phyloP scores from a whole-genome alignment of 805 yeast genomes.

The Lachancea kluyveri region DNA sequence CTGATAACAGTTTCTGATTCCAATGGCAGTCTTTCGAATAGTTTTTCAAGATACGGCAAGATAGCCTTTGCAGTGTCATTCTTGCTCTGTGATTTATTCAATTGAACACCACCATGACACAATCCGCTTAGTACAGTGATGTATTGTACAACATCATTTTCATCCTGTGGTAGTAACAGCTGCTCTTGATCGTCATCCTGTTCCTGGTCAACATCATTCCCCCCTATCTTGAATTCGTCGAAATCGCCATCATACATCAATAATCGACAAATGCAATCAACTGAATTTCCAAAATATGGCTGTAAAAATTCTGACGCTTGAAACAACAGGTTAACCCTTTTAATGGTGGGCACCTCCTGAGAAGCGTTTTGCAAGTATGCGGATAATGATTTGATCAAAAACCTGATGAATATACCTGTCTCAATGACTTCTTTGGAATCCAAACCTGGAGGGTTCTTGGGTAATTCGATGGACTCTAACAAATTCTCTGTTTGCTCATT shows the following conservation, averaged over 20 bases:
- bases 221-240: constrained; percentile 5
- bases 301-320: constrained; percentile 31
- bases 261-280: constrained; percentile 21
- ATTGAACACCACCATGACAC: constrained; percentile 23
- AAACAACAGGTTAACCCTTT: constrained; percentile 16
- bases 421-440: constrained; percentile 15
- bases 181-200: constrained; percentile 8
- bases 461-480: constrained; percentile 26
- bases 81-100: constrained; percentile 20
- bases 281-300: constrained; percentile 20
- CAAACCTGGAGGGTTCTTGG: constrained; percentile 13
- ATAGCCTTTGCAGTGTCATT: constrained; percentile 15
- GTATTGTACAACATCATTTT: constrained; percentile 19
- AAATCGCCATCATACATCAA: constrained; percentile 21
- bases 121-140: constrained; percentile 26
- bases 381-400: constrained; percentile 22
- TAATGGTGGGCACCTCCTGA: constrained; percentile 7
- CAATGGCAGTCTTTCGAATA: constrained; percentile 19
- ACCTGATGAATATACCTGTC: constrained; percentile 21
- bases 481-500: constrained; percentile 34
- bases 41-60: constrained; percentile 19
- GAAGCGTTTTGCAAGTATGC: constrained; percentile 13
- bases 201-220: constrained; percentile 9
- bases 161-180: constrained; percentile 21
- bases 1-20: constrained; percentile 18